Conservation (phyloP, 2,329 filamentous ascomycete genomes). For the Alternaria conjuncta region DNA sequence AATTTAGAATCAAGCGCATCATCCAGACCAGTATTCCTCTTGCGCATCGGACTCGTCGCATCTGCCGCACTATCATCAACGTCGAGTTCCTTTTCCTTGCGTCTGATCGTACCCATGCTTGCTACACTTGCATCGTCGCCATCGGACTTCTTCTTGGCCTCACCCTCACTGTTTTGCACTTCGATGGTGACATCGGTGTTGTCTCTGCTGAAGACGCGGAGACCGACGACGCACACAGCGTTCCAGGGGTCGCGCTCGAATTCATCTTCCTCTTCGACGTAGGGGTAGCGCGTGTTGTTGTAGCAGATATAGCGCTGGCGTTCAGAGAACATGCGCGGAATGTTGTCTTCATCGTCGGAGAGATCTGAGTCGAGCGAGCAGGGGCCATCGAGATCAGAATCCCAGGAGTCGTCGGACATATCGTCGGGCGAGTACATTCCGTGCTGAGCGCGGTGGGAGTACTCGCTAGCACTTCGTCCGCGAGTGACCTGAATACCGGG, state of each 20-base stretch:
- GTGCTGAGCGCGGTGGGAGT: conserved; percentile 39
- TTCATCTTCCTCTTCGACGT: conserved; percentile 49
- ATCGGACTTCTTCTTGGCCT: conserved; percentile 28
- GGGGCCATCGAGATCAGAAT: conserved; percentile 49
- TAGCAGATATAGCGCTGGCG: conserved; percentile 31
- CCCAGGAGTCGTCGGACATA: conserved; percentile 50
- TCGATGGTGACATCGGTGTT: conserved; percentile 58
- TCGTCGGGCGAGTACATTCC: conserved; percentile 39
- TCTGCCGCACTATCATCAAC: conserved; percentile 51
- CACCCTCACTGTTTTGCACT: conserved; percentile 53
- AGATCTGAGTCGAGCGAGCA: conserved; percentile 35
- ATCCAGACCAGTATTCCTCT: conserved; percentile 36
- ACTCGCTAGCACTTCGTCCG: conserved; percentile 35
- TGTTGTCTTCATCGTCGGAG: conserved; percentile 25
- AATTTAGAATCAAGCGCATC: conserved; percentile 21
- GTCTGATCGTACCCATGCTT: conserved; percentile 24
- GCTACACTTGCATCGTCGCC: conserved; percentile 35
- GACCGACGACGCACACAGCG: conserved; percentile 65
- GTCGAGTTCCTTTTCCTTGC: conserved; percentile 47
- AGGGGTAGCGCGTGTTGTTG: conserved; percentile 28
- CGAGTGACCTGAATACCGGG: conserved; percentile 45
- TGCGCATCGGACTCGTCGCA: conserved; percentile 46
- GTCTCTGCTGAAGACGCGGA: conserved; percentile 64
- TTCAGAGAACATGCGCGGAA: conserved; percentile 14
- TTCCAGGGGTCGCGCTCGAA: conserved; percentile 64